Percentiles rank a stretch among this genome's conserved stretches.
These are phyloP conservation scores for Dryas drummondii DNA, from an alignment of 306 rosid genomes.

Conservation along the genomic window DNA sequence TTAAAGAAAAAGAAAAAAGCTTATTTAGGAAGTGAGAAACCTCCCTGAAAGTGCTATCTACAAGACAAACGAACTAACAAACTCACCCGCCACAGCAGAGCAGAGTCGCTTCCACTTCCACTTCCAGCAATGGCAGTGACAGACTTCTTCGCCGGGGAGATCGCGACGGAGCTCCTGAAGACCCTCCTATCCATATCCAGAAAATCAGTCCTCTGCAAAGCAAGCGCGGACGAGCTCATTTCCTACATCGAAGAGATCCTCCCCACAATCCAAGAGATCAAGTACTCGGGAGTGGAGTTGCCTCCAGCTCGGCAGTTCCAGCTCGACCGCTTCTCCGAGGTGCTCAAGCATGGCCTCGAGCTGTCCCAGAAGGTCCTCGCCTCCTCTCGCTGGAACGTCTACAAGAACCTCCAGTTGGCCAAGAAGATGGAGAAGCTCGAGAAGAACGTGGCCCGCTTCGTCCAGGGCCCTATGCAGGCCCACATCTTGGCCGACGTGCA, in stretches of 20 bases:
- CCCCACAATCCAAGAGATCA: slow-evolving; percentile 70
- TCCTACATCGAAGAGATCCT: slow-evolving; percentile 30
- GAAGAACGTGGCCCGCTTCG: slow-evolving; percentile 48
- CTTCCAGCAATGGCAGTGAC: slow-evolving; percentile 45
- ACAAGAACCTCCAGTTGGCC: slow-evolving; percentile 62
- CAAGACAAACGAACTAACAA: no score
- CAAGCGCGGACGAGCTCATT: slow-evolving; percentile 58
- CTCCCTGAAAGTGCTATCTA: no score
- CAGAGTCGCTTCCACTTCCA: no score
- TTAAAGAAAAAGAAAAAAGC: no score
- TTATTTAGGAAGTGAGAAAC: no score
- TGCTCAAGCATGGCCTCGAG: slow-evolving; percentile 55
- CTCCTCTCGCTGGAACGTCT: slow-evolving; percentile 69
- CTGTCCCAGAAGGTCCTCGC: slow-evolving; percentile 55
- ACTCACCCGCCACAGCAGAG: neutral
- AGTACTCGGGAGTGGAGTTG: slow-evolving; percentile 77
- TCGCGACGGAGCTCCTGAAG: slow-evolving; percentile 70
- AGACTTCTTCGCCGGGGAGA: slow-evolving; percentile 86
- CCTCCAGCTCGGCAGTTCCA: slow-evolving; percentile 50
- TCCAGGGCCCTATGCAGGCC: slow-evolving; percentile 59
- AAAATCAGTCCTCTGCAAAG: slow-evolving; percentile 53
- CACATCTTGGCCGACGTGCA: slow-evolving; percentile 80
- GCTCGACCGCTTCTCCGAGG: slow-evolving; percentile 62
- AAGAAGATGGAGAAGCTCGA: slow-evolving; percentile 79
- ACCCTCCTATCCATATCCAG: slow-evolving; percentile 41